phyloP scores from a whole-genome alignment of 495 filamentous ascomycete species.

The Aspergillus hancockii region DNA sequence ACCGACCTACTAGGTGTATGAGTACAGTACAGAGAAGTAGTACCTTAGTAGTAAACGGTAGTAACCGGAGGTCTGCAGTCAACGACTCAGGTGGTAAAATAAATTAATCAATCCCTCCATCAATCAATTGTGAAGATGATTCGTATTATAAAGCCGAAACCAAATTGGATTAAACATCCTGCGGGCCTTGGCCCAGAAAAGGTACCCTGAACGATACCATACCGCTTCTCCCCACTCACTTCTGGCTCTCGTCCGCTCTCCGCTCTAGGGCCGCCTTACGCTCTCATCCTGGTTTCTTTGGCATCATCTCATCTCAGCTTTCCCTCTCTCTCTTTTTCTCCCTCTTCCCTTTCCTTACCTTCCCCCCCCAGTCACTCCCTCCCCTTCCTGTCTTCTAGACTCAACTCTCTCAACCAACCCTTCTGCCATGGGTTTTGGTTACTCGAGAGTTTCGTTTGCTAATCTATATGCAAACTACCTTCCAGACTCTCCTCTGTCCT shows the following conservation, averaged over 20 bases:
- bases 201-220: slow-evolving; percentile 22
- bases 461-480: slow-evolving; percentile 26
- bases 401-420: slow-evolving; percentile 5
- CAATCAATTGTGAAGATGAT: slow-evolving; percentile 13
- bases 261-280: slow-evolving; percentile 27
- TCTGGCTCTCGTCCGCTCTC: slow-evolving; percentile 19
- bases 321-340: slow-evolving; percentile 15
- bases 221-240: slow-evolving; percentile 26
- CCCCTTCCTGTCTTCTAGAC: slow-evolving; percentile 12
- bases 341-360: slow-evolving; percentile 19
- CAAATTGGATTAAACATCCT: slow-evolving; percentile 11
- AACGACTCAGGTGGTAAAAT: slow-evolving; percentile 17
- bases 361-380: slow-evolving; percentile 12
- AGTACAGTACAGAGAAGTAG: not conserved
- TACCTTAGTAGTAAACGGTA: slow-evolving; percentile 7
- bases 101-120: slow-evolving; percentile 21
- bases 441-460: slow-evolving; percentile 23
- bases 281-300: slow-evolving; percentile 26
- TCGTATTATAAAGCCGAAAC: slow-evolving; percentile 2
- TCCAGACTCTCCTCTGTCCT: slow-evolving; percentile 21
- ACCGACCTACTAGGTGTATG: not conserved
- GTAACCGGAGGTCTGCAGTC: slow-evolving; percentile 14
- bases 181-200: slow-evolving; percentile 17
- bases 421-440: slow-evolving; percentile 30
- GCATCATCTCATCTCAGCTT: slow-evolving; percentile 41